Evolutionary conservation across 495 filamentous ascomycete genomes (phyloP).

Genomic region (Penicillium waksmanii): DNA sequence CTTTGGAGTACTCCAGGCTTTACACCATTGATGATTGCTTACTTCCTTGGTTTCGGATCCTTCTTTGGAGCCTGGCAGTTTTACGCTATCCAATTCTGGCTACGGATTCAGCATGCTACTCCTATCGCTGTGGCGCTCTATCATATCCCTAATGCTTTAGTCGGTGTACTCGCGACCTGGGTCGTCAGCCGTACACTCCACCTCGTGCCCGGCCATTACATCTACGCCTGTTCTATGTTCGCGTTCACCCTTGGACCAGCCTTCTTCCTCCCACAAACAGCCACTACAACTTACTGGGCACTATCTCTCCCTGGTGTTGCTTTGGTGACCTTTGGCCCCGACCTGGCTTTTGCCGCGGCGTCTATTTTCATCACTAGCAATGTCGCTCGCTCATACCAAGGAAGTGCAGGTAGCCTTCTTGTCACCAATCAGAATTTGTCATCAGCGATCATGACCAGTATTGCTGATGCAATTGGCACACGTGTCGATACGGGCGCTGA

Average conservation of each 20-base stretch:
- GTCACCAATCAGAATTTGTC: conserved; percentile 36
- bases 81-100: conserved; percentile 52
- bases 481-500: conserved; percentile 36
- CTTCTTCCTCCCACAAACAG: conserved; percentile 36
- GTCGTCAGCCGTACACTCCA: conserved; percentile 47
- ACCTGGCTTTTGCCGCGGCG: conserved; percentile 36
- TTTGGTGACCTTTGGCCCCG: conserved; percentile 36
- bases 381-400: conserved; percentile 35
- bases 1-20: conserved; percentile 46
- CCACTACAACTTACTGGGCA: conserved; percentile 32
- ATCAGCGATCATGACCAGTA: conserved; percentile 46
- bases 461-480: conserved; percentile 49
- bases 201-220: conserved; percentile 49
- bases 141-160: conserved; percentile 45
- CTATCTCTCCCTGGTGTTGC: conserved; percentile 33
- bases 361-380: conserved; percentile 38
- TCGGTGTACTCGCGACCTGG: conserved; percentile 46
- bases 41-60: conserved; percentile 50
- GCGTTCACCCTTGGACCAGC: conserved; percentile 35
- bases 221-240: conserved; percentile 39
- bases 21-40: conserved; percentile 44
- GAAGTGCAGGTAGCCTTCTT: conserved; percentile 31
- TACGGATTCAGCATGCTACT: conserved; percentile 41
- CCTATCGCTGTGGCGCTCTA: conserved; percentile 46
- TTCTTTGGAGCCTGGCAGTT: conserved; percentile 53